Evolutionary conservation across 208 protist species (phyloP), one percentile per base, ranked within the genome.

Genomic region (Leishmania gerbilli): DNA sequence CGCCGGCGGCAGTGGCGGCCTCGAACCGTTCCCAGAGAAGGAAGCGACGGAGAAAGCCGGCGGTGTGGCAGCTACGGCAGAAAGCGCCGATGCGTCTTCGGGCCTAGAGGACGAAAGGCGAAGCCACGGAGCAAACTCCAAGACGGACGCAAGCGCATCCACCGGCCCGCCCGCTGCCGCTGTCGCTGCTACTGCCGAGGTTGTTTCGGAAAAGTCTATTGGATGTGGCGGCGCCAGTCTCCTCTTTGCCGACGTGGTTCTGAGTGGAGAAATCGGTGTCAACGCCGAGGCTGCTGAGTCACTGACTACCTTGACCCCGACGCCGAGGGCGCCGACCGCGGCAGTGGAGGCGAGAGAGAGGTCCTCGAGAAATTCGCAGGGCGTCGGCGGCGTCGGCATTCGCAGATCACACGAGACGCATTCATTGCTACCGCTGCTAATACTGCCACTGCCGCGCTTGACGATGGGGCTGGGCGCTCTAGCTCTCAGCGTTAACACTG

Each of bases 191-290:
- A 42, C 45, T 40, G 71, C n/a, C 27, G 47, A 24, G 0, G 47
- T 56, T 51, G 47, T 4, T 8, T 31, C 71, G 37, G 47, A 78
- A 65, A 84, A 84, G 76, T 80, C 81, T 51, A 84, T 84, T 6
- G 81, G 76, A 1, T 76, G 58, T n/a, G 81, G 81, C 37, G 81
- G 81, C 4, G 76, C 76, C 11, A 69, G 76, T 11, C 76, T 80
- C 34, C 55, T 53, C 34, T 56, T 75, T 7, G 45, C 55, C 27
- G 56, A 69, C n/a, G 0, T 40, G 9, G 13, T 51, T 27, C 4
- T 71, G 51, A 56, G 37, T 3, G 75, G 42, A 34, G 67, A 79
- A 53, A 56, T 49, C n/a, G 45, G 53, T 42, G 72, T 68, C 1
- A n/a, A 8, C 1, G 27, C 11, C 4, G 49, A 0, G 21, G 34